These are phyloP conservation scores for Conidiobolus incongruus DNA, from an alignment of 371 early-diverging fungal species.

Conservation along the genomic window DNA sequence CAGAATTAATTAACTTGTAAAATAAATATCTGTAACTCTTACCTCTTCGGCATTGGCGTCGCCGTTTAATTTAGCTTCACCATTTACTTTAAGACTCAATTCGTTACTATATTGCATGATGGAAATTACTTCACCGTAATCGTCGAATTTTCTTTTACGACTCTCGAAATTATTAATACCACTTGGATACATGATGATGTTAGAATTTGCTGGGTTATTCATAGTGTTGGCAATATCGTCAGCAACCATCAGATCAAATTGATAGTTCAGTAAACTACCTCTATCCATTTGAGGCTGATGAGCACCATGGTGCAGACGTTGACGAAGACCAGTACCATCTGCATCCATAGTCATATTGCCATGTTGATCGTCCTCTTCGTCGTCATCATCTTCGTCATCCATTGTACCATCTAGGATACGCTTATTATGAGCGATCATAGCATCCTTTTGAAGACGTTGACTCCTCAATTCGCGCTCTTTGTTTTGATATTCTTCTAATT, in stretches of 20 bases:
- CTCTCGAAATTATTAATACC: too few relatives aligned
- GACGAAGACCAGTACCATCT: conserved; percentile 2
- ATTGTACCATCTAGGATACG: conserved; percentile 8
- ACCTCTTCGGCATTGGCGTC: conserved; percentile 9
- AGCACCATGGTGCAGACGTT: conserved; percentile 4
- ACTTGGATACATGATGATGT: conserved; percentile 81
- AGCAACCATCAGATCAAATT: conserved; percentile 64
- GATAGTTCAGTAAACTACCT: conserved; percentile 12
- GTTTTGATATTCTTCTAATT: too few relatives aligned
- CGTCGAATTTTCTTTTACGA: conserved; percentile 57
- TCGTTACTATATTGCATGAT: conserved; percentile 29
- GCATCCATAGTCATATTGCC: conserved; percentile 18
- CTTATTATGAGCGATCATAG: conserved; percentile 18
- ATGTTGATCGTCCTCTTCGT: conserved; percentile 22
- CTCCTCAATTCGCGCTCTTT: too few relatives aligned
- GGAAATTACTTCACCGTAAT: conserved; percentile 86
- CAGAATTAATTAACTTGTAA: conserved; percentile 18
- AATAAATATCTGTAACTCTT: conserved; percentile 8
- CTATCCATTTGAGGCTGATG: conserved; percentile 19
- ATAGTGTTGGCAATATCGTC: conserved; percentile 30
- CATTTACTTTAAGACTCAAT: conserved; percentile 12
- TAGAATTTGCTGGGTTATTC: conserved; percentile 60
- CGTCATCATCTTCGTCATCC: conserved; percentile 32
- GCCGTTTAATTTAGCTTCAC: conserved; percentile 9
- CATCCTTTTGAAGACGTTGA: too few relatives aligned